Percentiles rank a stretch among this genome's conserved stretches.
These are phyloP conservation scores for Serendipita vermifera DNA, from an alignment of 768 basidiomycete genomes.

Conservation along the genomic window DNA sequence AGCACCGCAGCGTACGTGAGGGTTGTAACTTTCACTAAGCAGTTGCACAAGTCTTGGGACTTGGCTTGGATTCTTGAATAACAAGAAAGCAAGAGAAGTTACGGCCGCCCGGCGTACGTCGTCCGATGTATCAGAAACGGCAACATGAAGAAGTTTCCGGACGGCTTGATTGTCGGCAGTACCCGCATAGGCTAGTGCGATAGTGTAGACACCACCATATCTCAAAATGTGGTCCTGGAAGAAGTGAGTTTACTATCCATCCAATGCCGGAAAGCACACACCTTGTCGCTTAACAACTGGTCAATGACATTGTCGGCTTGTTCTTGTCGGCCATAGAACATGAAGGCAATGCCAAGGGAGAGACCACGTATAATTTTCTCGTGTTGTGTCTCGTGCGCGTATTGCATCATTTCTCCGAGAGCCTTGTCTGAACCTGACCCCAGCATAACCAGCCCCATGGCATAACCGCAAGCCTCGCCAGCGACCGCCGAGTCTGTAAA, in stretches of 20 bases:
- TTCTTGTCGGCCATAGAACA: conserved; percentile 87
- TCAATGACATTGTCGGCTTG: conserved; percentile 79
- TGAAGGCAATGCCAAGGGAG: conserved; percentile 82
- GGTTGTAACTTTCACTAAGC: conserved; percentile 95
- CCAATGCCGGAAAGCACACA: conserved; percentile 22
- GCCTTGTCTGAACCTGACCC: conserved; percentile 73
- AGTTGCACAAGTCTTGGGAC: conserved; percentile 96
- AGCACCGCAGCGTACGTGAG: conserved; percentile 93
- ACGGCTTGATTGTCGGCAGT: conserved; percentile 91
- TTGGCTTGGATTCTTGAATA: conserved; percentile 93
- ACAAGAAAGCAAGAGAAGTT: conserved; percentile 85
- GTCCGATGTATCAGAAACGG: conserved; percentile 95
- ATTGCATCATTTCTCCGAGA: conserved; percentile 89
- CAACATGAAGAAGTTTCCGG: conserved; percentile 82
- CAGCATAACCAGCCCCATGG: conserved; percentile 97
- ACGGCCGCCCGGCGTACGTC: conserved; percentile 96
- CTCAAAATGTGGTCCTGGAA: conserved; percentile 86
- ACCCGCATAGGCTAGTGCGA: conserved; percentile 92
- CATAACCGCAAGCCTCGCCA: conserved; percentile 90
- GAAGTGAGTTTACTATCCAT: conserved; percentile 6
- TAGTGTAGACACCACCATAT: conserved; percentile 94
- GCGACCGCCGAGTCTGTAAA: conserved; percentile 93
- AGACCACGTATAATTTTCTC: conserved; percentile 98
- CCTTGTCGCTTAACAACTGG: conserved; percentile 73
- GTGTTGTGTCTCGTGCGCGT: conserved; percentile 94